Evolutionary conservation across 106 monocot species (phyloP).

Genomic region (Apostasia ramifera): DNA sequence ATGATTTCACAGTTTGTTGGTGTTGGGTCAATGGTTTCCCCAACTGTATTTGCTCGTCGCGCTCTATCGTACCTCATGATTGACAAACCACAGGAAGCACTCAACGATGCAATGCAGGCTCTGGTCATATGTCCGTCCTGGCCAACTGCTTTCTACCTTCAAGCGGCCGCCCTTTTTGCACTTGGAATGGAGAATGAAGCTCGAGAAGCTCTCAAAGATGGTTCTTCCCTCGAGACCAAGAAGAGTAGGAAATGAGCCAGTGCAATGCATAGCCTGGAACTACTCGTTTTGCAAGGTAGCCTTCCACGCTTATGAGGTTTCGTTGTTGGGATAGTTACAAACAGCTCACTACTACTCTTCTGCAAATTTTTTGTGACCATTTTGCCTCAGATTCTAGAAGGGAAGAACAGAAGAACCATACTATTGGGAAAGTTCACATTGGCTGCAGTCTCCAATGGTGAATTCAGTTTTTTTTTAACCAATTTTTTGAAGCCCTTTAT

Average conservation of each 20-base stretch:
- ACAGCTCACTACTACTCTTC: slow-evolving; percentile 1
- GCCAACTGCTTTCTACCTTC: slow-evolving; percentile 57
- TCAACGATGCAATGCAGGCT: slow-evolving; percentile 54
- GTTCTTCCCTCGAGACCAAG: slow-evolving; percentile 32
- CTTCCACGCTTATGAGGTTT: neutral
- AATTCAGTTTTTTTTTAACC: neutral
- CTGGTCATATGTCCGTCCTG: slow-evolving; percentile 51
- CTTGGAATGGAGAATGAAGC: slow-evolving; percentile 55
- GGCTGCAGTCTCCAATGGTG: neutral
- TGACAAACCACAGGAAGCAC: slow-evolving; percentile 52
- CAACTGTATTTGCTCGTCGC: slow-evolving; percentile 48
- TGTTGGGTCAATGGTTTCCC: slow-evolving; percentile 87
- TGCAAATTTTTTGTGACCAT: neutral
- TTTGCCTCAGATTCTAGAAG: neutral
- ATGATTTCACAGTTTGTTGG: slow-evolving; percentile 69
- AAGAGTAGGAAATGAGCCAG: slow-evolving; percentile 5
- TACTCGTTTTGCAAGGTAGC: neutral
- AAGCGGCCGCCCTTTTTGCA: slow-evolving; percentile 39
- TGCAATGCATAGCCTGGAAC: neutral
- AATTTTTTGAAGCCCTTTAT: neutral
- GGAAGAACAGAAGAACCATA: too few relatives aligned
- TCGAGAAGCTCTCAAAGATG: slow-evolving; percentile 48
- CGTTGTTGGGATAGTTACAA: neutral
- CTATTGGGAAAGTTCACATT: too few relatives aligned
- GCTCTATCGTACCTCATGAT: slow-evolving; percentile 53